These are phyloP conservation scores for Annulohypoxylon moriforme DNA, from an alignment of 495 filamentous ascomycete species.

Conservation along the genomic window DNA sequence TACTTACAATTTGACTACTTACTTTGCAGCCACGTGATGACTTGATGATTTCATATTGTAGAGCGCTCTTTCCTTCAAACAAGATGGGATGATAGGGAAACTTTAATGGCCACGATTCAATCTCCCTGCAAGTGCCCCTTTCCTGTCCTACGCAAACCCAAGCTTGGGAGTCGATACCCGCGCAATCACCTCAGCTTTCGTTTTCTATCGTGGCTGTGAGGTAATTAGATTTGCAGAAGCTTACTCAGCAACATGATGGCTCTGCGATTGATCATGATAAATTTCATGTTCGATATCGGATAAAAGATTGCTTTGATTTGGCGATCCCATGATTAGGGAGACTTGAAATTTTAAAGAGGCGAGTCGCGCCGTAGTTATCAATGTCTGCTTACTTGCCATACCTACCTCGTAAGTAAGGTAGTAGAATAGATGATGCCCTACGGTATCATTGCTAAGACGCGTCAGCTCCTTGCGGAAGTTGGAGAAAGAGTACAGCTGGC, in stretches of 20 bases:
- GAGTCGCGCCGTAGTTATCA: conserved; percentile 2
- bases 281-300: neutral
- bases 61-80: conserved; percentile 15
- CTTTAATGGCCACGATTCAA: neutral
- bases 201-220: neutral
- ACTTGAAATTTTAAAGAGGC: neutral
- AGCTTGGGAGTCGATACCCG: neutral
- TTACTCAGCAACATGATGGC: conserved; percentile 11
- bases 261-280: neutral
- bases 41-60: neutral
- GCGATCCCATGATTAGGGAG: neutral
- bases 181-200: neutral
- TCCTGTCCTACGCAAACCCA: conserved; percentile 14
- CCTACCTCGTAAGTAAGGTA: conserved; percentile 35
- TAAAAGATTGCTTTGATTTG: neutral
- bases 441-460: conserved; percentile 22
- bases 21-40: neutral
- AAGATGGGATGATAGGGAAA: neutral
- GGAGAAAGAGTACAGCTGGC: conserved; percentile 31
- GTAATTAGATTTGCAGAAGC: neutral
- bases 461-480: conserved; percentile 31
- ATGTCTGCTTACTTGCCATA: conserved; percentile 11
- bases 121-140: conserved; percentile 1
- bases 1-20: neutral
- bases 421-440: conserved; percentile 19